Evolutionary conservation across 192 early-diverging fungal genomes (phyloP), one percentile per base, ranked within the genome.

Genomic region (Phlyctochytrium bullatum): DNA sequence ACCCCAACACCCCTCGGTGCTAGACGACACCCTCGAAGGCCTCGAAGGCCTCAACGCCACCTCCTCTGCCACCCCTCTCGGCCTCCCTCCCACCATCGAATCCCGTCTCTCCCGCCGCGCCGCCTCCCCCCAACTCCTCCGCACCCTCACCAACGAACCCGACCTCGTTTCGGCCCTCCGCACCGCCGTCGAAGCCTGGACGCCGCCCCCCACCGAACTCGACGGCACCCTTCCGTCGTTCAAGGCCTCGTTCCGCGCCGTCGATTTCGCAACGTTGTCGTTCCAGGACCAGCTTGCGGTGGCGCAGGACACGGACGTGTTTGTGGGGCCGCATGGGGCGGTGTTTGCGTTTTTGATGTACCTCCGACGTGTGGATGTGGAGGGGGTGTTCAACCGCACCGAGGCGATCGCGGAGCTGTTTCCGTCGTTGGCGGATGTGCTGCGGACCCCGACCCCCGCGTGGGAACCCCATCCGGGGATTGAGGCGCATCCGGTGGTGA

Each of bases 271-370:
- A 16, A 20, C 64, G 2, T 34, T 72, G 25, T 23, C 53, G 16
- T 66, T 72, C 32, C 56, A 65, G 10, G 64, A 59, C 23, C 70
- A 72, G 34, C 17, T 72, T 16, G 54, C 62, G 1, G 24, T 72
- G 3, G 53, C 70, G 20, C 70, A 66, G 2, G 62, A 47, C 0
- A 72, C 70, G 3, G 70, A 72, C 59, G 28, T 66, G n/a, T 66
- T 66, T 35, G 34, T 72, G 10, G 70, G 63, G 1, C 64, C 70
- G 29, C 70, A 72, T 50, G 70, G 70, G 12, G 70, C 70, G 28
- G 53, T 47, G 12, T 72, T 72, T 36, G 59, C 52, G 6, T 40
- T 60, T 34, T n/a, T 59, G 2, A 17, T 66, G 47, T 72, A 72
- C 47, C 47, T 72, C 3, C 63, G 69, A 6, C n/a, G 54, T 33